These are phyloP conservation scores for Dryas integrifolia DNA, from an alignment of 331 rosid species.

Conservation along the genomic window DNA sequence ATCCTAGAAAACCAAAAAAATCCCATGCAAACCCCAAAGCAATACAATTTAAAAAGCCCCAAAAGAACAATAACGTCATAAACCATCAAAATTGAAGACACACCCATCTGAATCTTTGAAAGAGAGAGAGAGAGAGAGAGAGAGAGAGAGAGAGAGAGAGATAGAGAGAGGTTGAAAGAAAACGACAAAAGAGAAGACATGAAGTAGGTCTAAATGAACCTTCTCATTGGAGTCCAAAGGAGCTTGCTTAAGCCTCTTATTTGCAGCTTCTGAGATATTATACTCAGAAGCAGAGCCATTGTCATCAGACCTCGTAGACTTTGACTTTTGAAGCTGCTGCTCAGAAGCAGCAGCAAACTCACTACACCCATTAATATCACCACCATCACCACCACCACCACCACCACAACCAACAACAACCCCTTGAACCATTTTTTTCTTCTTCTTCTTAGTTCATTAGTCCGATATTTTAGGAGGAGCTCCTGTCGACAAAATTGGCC, in stretches of 20 bases:
- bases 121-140: background rate
- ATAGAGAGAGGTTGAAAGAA: background rate
- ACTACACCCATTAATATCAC: background rate
- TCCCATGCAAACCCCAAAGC: background rate
- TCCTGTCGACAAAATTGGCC: background rate
- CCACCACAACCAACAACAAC: background rate
- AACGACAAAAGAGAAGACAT: too few species aligned
- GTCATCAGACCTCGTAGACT: background rate
- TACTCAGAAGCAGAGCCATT: background rate
- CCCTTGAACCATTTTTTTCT: slow-evolving; percentile 1
- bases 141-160: background rate
- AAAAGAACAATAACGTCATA: background rate
- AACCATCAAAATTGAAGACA: background rate
- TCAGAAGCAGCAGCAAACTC: slow-evolving; percentile 10
- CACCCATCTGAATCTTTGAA: background rate
- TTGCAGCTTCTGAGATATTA: slow-evolving; percentile 18
- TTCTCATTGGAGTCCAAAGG: slow-evolving; percentile 6
- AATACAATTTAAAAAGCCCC: background rate
- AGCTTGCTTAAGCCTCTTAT: slow-evolving; percentile 16
- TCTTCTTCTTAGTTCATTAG: background rate
- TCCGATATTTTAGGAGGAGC: background rate
- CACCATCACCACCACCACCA: background rate
- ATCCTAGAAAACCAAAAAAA: background rate
- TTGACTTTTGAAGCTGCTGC: background rate
- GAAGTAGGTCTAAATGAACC: background rate